phyloP scores from a whole-genome alignment of 2,329 filamentous ascomycete species.

The Fusarium keratoplasticum region DNA sequence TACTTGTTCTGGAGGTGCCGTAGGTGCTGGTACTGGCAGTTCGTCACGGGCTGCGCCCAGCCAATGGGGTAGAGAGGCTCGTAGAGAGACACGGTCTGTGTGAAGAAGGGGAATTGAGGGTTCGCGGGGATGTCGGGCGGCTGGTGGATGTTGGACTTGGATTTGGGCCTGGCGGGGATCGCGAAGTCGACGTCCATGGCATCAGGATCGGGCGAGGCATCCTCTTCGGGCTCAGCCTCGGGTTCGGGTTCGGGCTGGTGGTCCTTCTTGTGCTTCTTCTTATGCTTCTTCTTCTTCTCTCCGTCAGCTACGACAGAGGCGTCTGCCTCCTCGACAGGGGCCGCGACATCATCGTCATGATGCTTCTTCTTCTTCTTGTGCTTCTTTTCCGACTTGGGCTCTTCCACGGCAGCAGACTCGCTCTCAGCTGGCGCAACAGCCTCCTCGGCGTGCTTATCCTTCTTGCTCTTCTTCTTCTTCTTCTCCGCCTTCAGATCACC shows the following conservation, averaged over 20 bases:
- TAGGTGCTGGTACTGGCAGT: constrained; percentile 79
- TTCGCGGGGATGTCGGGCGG: constrained; percentile 54
- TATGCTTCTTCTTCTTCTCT: constrained; percentile 49
- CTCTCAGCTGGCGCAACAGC: constrained; percentile 10
- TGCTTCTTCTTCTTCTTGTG: constrained; percentile 50
- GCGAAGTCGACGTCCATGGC: constrained; percentile 56
- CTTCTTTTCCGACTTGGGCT: constrained; percentile 43
- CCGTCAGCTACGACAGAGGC: constrained; percentile 17
- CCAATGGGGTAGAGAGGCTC: constrained; percentile 79
- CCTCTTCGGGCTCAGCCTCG: constrained; percentile 21
- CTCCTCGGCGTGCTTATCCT: constrained; percentile 41
- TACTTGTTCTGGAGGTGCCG: constrained; percentile 82
- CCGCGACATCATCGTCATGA: constrained; percentile 31
- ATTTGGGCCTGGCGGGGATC: constrained; percentile 36
- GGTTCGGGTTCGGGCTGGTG: constrained; percentile 43
- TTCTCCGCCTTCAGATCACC: constrained; percentile 47
- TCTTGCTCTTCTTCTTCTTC: constrained; percentile 48
- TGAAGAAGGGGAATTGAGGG: constrained; percentile 76
- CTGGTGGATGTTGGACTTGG: constrained; percentile 50
- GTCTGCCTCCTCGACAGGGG: constrained; percentile 17
- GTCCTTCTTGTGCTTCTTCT: constrained; percentile 47
- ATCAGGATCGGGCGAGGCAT: constrained; percentile 42
- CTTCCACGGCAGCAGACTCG: constrained; percentile 19
- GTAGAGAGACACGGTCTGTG: constrained; percentile 84
- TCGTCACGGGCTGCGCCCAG: constrained; percentile 76